Percentiles rank a stretch among this genome's conserved stretches.
These are phyloP conservation scores for Claviceps lovelessii DNA, from an alignment of 2,329 filamentous ascomycete species.

Conservation along the genomic window DNA sequence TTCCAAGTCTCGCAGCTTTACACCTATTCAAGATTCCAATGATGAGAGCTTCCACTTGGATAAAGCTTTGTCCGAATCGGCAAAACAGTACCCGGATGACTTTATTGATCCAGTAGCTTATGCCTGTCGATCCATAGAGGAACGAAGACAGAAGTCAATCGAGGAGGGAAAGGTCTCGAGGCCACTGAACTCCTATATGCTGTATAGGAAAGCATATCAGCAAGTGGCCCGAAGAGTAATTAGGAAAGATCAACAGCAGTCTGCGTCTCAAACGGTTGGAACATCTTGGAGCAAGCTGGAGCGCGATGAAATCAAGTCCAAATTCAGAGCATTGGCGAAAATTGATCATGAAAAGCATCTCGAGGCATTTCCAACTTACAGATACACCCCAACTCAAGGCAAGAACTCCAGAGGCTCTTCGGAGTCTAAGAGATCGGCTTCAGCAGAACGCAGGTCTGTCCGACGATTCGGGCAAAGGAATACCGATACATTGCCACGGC, in stretches of 20 bases:
- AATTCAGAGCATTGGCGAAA: constrained; percentile 66
- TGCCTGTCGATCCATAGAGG: constrained; percentile 3
- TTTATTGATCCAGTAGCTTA: constrained; percentile 2
- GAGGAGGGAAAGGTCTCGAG: constrained; percentile 42
- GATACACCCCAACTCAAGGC: constrained; percentile 73
- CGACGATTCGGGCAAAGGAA: constrained; percentile 17
- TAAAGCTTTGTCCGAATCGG: constrained; percentile 5
- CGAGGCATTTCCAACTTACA: constrained; percentile 77
- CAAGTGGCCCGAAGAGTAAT: constrained; percentile 66
- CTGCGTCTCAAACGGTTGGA: constrained; percentile 78
- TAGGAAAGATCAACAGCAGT: constrained; percentile 84
- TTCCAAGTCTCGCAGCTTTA: neutral
- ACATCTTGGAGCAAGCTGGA: constrained; percentile 69
- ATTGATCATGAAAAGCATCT: constrained; percentile 76
- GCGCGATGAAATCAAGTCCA: constrained; percentile 52
- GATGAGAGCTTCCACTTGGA: neutral
- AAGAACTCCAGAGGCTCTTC: constrained; percentile 20
- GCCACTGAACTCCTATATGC: constrained; percentile 96
- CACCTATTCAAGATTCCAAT: neutral
- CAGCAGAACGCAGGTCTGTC: constrained; percentile 26
- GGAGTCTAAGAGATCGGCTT: constrained; percentile 1
- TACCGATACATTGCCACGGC: neutral
- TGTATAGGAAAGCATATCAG: constrained; percentile 87
- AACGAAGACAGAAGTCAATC: constrained; percentile 2
- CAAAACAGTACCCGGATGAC: neutral